A percentile compares a stretch with the other conserved stretches of the same genome.
Evolutionary conservation across 306 rosid species (phyloP).

Genomic region (Adenanthera pavonina): DNA sequence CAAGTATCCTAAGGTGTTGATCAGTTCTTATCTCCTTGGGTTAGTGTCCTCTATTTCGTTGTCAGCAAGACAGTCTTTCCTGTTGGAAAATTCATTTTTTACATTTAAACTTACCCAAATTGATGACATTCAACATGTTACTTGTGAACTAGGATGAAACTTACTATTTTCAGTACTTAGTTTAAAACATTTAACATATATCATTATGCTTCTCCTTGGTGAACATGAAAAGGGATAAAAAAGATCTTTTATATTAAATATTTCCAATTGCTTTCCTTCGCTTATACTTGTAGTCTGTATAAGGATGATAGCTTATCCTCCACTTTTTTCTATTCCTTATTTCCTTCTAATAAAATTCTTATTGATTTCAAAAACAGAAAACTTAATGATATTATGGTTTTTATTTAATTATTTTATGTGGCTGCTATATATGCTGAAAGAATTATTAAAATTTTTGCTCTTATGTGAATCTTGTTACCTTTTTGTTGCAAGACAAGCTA

Average conservation of each 20-base stretch:
- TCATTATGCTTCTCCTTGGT: no score
- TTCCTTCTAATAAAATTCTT: neutral
- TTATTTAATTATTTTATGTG: conserved; percentile 6
- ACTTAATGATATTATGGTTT: neutral
- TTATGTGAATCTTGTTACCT: conserved; percentile 6
- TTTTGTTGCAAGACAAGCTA: neutral
- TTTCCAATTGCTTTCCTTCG: no score
- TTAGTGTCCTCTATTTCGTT: neutral
- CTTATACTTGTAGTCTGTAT: neutral
- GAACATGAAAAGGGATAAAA: neutral
- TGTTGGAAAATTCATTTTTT: neutral
- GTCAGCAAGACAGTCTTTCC: neutral
- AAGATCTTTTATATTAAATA: neutral
- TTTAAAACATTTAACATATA: conserved; percentile 1
- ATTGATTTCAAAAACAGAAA: neutral
- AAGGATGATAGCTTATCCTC: neutral
- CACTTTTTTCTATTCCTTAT: neutral
- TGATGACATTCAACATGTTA: conserved; percentile 6
- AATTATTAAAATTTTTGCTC: conserved; percentile 2
- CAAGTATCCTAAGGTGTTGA: neutral
- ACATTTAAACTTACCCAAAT: neutral
- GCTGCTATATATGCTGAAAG: conserved; percentile 20
- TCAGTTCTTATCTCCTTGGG: neutral
- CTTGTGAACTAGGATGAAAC: conserved; percentile 31
- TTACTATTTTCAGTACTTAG: conserved; percentile 21